Conservation (phyloP, 2,329 filamentous ascomycete species). For the Coccinonectria pachysandricola region DNA sequence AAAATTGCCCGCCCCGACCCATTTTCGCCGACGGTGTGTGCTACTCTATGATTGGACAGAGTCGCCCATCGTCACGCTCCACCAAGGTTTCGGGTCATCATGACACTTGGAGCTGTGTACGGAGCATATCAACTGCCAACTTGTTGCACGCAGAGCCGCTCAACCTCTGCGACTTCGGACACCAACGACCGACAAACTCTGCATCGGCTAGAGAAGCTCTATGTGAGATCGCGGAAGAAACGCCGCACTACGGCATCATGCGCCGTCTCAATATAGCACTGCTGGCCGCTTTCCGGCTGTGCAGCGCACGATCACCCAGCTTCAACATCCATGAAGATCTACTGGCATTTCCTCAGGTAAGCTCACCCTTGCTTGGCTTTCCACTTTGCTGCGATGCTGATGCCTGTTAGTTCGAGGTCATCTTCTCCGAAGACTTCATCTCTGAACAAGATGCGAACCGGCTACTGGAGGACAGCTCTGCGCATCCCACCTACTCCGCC, state of each 20-base stretch:
- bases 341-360: constrained; percentile 75
- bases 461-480: constrained; percentile 37
- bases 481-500: constrained; percentile 29
- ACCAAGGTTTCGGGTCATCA: constrained; percentile 10
- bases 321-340: constrained; percentile 88
- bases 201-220: constrained; percentile 10
- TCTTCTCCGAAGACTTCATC: constrained; percentile 64
- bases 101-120: constrained; percentile 23
- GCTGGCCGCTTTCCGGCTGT: constrained; percentile 34
- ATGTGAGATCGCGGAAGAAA: constrained; percentile 20
- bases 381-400: constrained; percentile 6
- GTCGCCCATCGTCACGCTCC: no score
- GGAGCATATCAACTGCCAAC: no score
- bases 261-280: constrained; percentile 37
- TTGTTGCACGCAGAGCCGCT: no score
- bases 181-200: not conserved
- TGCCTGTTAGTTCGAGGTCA: constrained; percentile 59
- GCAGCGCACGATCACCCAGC: constrained; percentile 37
- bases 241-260: constrained; percentile 31
- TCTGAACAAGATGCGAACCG: constrained; percentile 58
- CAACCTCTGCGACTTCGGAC: not conserved
- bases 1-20: not conserved
- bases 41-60: not conserved
- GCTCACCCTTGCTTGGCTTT: constrained; percentile 10
- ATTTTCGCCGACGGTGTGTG: no score